Evolutionary conservation across 1,139 yeast genomes (phyloP).

Genomic region (Lodderomyces metapsilosis): DNA sequence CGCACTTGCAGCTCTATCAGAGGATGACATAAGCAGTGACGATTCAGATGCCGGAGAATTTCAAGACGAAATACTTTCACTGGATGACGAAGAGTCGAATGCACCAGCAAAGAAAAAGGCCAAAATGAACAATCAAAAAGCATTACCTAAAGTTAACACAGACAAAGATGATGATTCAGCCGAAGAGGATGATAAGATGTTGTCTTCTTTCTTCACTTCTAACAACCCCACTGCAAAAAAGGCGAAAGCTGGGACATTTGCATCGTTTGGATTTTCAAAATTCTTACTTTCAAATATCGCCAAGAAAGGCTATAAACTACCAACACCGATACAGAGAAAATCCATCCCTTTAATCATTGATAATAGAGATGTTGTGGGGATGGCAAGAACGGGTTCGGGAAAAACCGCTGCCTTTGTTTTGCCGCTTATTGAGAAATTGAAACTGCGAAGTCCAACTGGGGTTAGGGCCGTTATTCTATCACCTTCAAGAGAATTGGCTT

Average conservation of each 20-base stretch:
- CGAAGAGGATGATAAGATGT: constrained; percentile 37
- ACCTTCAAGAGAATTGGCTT: constrained; percentile 85
- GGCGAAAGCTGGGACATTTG: constrained; percentile 81
- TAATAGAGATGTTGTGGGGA: constrained; percentile 93
- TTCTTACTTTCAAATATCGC: constrained; percentile 65
- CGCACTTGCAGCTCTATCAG: constrained; percentile 41
- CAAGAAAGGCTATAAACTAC: constrained; percentile 87
- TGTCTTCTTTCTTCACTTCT: constrained; percentile 29
- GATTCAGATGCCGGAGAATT: constrained; percentile 38
- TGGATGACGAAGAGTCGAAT: constrained; percentile 43
- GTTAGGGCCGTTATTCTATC: constrained; percentile 85
- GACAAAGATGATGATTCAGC: constrained; percentile 57
- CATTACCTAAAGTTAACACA: constrained; percentile 67
- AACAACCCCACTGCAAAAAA: constrained; percentile 53
- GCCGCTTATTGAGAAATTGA: constrained; percentile 77
- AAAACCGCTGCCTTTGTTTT: constrained; percentile 97
- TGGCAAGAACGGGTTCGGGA: constrained; percentile 99
- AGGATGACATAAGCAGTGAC: constrained; percentile 27
- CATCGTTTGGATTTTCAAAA: constrained; percentile 85
- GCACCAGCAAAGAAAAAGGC: constrained; percentile 20
- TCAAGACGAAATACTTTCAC: constrained; percentile 59
- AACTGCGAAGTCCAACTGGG: constrained; percentile 78
- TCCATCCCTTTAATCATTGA: constrained; percentile 88
- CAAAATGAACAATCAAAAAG: constrained; percentile 15
- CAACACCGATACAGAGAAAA: constrained; percentile 96